A percentile compares a stretch with the other conserved stretches of the same genome.
These are phyloP conservation scores for Oryza longistaminata DNA, from an alignment of 176 grass and related monocot species.

Conservation along the genomic window DNA sequence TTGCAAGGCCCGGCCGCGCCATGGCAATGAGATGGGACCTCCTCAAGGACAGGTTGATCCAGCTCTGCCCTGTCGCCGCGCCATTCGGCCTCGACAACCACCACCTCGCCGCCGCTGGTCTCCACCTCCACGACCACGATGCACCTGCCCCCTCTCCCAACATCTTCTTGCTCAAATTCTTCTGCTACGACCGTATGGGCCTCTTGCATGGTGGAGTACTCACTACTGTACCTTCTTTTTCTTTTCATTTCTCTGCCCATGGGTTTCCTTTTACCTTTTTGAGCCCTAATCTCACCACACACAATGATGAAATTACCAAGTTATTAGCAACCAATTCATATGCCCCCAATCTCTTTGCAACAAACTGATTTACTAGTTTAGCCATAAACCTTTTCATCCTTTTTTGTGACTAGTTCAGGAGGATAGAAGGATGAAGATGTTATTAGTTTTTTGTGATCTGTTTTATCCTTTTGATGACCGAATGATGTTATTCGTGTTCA, in stretches of 20 bases:
- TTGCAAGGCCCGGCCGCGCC: slow-evolving; percentile 25
- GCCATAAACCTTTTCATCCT: too few relatives aligned
- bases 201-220: slow-evolving; percentile 52
- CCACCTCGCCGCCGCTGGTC: slow-evolving; percentile 32
- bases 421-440: too few relatives aligned
- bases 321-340: not conserved
- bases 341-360: not conserved
- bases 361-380: too few relatives aligned
- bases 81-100: slow-evolving; percentile 30
- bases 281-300: too few relatives aligned
- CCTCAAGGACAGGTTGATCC: slow-evolving; percentile 55
- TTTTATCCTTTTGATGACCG: too few relatives aligned
- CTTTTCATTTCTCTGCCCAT: not conserved
- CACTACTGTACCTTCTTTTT: too few relatives aligned
- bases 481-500: too few relatives aligned
- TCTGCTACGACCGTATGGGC: slow-evolving; percentile 76
- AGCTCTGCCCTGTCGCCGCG: slow-evolving; percentile 49
- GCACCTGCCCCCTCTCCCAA: slow-evolving; percentile 10
- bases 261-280: not conserved
- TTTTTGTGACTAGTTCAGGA: too few relatives aligned
- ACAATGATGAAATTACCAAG: too few relatives aligned
- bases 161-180: slow-evolving; percentile 83
- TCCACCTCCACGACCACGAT: slow-evolving; percentile 35
- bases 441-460: too few relatives aligned
- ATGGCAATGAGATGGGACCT: slow-evolving; percentile 47